Base-by-base conservation (phyloP, 352 stramenopile species). In the Phytophthora pini region DNA sequence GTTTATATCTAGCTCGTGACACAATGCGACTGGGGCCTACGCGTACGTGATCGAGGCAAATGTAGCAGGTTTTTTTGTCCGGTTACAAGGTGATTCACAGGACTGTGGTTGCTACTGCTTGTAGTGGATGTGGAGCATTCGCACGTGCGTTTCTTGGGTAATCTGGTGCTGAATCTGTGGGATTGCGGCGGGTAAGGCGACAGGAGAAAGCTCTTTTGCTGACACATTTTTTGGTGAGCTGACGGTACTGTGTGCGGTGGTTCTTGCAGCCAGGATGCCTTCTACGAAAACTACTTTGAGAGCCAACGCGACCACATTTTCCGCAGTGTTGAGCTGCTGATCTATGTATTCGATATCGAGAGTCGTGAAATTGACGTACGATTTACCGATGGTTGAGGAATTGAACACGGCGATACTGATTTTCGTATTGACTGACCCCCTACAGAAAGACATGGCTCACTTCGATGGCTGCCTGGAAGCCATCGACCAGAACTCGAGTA, bases 291-390 rank as follows among this genome's bases (percentile, higher is more conserved):
- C 72, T 99, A 99, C 85, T 99, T 99, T 76, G 97, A 99, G 72
- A 94, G 91, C 58, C 96, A 99, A 84, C 88, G 97, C n/a, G 97
- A 99, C 69, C 97, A 98, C 62, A 99, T 99, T 68, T 99, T 99
- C 84, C 89, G 97, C 34, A 98, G 90, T 65, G 98, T 99, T 26
- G 97, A 99, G 79, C 70, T 99, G 52, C 76, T 96, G 32, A 99
- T 99, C 74, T 99, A 99, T 71, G 98, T 99, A 5, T 99, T 99
- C 78, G 97, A 99, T 77, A 99, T 99, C 76, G 97, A 99, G 50
- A 93, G 80, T 51, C 82, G 85, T 31, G 82, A 93, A 48, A 82
- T 94, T 20, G 81, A 93, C 57, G 83, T 90, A 78, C 32, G 72
- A 22, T 55, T 26, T 9, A 27, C 57, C 52, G 20, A 5, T 41